Percentiles rank a stretch among this genome's conserved stretches.
Conservation (phyloP, 192 early-diverging fungal species). For the Coemansia sp. region DNA sequence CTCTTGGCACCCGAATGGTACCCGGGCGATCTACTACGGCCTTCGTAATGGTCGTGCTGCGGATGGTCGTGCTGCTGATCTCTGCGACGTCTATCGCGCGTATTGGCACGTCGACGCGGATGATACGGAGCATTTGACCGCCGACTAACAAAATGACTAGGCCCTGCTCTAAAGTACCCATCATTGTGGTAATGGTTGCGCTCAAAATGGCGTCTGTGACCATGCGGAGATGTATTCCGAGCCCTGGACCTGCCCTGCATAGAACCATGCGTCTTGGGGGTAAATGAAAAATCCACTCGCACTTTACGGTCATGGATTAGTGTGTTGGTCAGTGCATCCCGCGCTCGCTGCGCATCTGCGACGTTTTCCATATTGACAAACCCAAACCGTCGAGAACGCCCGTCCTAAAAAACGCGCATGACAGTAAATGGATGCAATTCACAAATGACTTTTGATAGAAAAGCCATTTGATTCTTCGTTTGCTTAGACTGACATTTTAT, state of each 20-base stretch:
- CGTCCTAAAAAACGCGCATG: slow-evolving; percentile 25
- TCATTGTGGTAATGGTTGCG: neutral
- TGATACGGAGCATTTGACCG: slow-evolving; percentile 12
- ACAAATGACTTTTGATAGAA: slow-evolving; percentile 1
- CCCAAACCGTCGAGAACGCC: slow-evolving; percentile 44
- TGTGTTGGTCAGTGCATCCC: slow-evolving; percentile 23
- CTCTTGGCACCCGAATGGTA: slow-evolving; percentile 2
- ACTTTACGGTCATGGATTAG: slow-evolving; percentile 41
- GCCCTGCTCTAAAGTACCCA: slow-evolving; percentile 1
- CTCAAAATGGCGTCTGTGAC: neutral
- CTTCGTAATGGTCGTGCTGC: slow-evolving; percentile 7
- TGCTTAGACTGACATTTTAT: too few relatives aligned
- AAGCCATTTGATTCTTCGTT: neutral
- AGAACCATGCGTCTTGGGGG: slow-evolving; percentile 25
- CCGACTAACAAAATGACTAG: neutral
- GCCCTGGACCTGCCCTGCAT: slow-evolving; percentile 39
- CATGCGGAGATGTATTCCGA: slow-evolving; percentile 18
- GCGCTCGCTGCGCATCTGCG: slow-evolving; percentile 31
- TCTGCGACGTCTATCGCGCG: slow-evolving; percentile 37
- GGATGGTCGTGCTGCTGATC: slow-evolving; percentile 14
- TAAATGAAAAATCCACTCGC: slow-evolving; percentile 48
- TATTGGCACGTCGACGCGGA: slow-evolving; percentile 36
- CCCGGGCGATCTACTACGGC: slow-evolving; percentile 46
- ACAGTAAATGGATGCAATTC: neutral
- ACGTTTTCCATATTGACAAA: slow-evolving; percentile 45